Percentiles rank a stretch among this genome's conserved stretches.
These are phyloP conservation scores for Bruguiera gymnorhiza DNA, from an alignment of 345 rosid genomes.

Conservation along the genomic window DNA sequence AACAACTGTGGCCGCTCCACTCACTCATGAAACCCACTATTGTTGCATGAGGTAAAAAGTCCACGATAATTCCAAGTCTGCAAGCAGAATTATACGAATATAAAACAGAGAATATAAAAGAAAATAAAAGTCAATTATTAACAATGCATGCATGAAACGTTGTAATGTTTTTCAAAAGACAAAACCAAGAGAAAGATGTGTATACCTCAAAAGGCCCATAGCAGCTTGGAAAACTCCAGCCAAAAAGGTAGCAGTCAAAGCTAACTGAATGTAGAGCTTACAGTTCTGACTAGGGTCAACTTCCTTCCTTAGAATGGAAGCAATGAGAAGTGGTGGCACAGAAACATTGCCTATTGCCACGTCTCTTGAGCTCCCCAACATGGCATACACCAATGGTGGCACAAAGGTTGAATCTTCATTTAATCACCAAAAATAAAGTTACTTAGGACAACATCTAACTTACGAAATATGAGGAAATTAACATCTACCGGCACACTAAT, in stretches of 20 bases:
- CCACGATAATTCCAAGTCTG: slow-evolving; percentile 45
- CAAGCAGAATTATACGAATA: neutral
- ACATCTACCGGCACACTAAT: neutral
- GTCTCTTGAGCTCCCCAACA: slow-evolving; percentile 53
- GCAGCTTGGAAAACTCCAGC: slow-evolving; percentile 44
- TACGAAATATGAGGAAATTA: neutral
- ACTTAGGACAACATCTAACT: neutral
- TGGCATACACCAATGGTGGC: slow-evolving; percentile 50
- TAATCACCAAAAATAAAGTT: neutral
- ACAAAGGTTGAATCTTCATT: slow-evolving; percentile 49
- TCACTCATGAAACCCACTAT: slow-evolving; percentile 49
- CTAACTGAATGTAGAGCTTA: slow-evolving; percentile 32
- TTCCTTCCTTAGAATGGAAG: slow-evolving; percentile 36
- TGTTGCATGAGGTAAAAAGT: slow-evolving; percentile 45
- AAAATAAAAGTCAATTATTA: neutral
- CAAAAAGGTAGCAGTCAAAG: slow-evolving; percentile 43
- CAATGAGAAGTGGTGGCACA: slow-evolving; percentile 42
- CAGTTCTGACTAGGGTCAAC: slow-evolving; percentile 23
- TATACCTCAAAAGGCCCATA: slow-evolving; percentile 48
- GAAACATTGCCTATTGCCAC: slow-evolving; percentile 50
- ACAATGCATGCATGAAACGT: neutral
- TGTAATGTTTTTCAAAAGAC: neutral
- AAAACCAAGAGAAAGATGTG: neutral
- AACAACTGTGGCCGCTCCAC: slow-evolving; percentile 45
- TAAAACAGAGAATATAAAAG: neutral